These are phyloP conservation scores for Phytopythium delawarense DNA, from an alignment of 352 stramenopile species.

Conservation along the genomic window DNA sequence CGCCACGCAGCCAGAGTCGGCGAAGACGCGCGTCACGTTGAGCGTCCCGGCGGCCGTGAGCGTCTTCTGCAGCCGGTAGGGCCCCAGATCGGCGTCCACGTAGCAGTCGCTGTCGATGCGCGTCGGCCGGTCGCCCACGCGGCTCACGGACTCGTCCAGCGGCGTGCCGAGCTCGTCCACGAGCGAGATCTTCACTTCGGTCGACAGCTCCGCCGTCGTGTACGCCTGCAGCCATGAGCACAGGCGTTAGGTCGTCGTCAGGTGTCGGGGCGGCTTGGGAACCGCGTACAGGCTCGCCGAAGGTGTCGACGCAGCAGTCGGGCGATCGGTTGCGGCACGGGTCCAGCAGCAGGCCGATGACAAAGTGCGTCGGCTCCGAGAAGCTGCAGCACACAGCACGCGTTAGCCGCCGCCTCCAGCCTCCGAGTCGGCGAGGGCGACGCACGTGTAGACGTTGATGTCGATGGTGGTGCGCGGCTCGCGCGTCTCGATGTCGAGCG, in stretches of 20 bases:
- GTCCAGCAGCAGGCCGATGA: constrained; percentile 80
- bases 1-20: constrained; percentile 49
- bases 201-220: constrained; percentile 25
- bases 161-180: constrained; percentile 59
- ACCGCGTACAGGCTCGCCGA: constrained; percentile 56
- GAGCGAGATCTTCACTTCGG: constrained; percentile 57
- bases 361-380: constrained; percentile 50
- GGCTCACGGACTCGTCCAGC: constrained; percentile 56
- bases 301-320: constrained; percentile 78
- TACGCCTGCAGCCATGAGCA: constrained; percentile 24
- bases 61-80: constrained; percentile 60
- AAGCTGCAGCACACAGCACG: constrained; percentile 23
- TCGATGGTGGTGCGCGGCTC: constrained; percentile 44
- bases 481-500: constrained; percentile 31
- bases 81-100: constrained; percentile 37
- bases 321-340: constrained; percentile 50
- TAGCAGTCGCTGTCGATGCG: constrained; percentile 74
- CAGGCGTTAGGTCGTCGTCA: no score
- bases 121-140: constrained; percentile 62
- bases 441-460: constrained; percentile 65
- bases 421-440: not conserved
- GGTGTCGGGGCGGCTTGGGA: not conserved
- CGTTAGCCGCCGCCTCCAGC: not conserved
- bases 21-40: constrained; percentile 45
- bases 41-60: constrained; percentile 31